Evolutionary conservation across 208 protist species (phyloP).

Genomic region (Crithidia brevicula): DNA sequence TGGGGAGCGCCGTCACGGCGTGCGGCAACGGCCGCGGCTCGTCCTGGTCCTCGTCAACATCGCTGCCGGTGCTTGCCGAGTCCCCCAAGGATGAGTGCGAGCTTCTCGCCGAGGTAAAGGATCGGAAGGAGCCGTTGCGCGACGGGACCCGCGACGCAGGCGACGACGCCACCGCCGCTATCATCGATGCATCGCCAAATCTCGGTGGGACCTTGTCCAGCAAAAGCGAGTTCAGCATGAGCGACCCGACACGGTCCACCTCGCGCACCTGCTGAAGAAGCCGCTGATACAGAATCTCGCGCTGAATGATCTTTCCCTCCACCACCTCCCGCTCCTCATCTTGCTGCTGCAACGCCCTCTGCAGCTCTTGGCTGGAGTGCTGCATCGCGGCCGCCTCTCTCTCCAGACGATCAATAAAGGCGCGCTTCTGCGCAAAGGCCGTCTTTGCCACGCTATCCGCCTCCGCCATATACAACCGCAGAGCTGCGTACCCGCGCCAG

Average conservation of each 20-base stretch:
- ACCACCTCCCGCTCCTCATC: conserved; percentile 37
- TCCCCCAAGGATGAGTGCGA: background rate
- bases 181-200: conserved; percentile 7
- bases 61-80: background rate
- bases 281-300: conserved; percentile 53
- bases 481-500: conserved; percentile 67
- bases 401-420: conserved; percentile 37
- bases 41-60: background rate
- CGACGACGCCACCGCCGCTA: conserved; percentile 5
- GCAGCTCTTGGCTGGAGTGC: conserved; percentile 37
- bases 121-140: background rate
- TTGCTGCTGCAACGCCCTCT: conserved; percentile 37
- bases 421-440: conserved; percentile 41
- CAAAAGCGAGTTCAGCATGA: conserved; percentile 67
- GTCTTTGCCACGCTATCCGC: conserved; percentile 44
- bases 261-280: conserved; percentile 60
- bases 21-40: conserved; percentile 35
- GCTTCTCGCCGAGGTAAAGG: background rate
- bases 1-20: conserved; percentile 33
- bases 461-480: conserved; percentile 43
- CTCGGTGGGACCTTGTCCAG: conserved; percentile 36
- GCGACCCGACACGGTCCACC: conserved; percentile 67
- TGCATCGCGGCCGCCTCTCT: conserved; percentile 47
- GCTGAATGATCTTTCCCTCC: conserved; percentile 37
- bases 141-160: background rate